Conservation (phyloP, 192 early-diverging fungal genomes). For the Entomortierella parvispora region DNA sequence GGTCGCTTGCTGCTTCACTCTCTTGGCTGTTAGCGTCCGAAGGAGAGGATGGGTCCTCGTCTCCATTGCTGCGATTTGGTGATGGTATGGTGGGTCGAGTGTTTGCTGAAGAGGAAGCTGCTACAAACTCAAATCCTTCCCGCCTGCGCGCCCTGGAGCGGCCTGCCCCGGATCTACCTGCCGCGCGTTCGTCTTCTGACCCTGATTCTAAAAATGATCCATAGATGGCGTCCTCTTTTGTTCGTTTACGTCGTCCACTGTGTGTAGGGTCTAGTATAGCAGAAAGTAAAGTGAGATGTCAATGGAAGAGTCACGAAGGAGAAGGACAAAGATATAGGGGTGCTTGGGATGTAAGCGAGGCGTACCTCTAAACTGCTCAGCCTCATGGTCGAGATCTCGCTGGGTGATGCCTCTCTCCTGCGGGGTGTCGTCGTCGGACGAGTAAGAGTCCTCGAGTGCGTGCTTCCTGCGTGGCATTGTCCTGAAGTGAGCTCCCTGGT, state of each 20-base stretch:
- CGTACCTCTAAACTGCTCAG: constrained; percentile 59
- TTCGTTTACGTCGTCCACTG: constrained; percentile 56
- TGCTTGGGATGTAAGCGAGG: too few species aligned
- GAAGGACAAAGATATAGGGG: constrained; percentile 1
- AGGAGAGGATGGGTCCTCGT: not conserved
- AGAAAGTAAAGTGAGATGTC: too few species aligned
- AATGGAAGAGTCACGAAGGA: not conserved
- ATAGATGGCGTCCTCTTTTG: constrained; percentile 70
- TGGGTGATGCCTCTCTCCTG: constrained; percentile 25
- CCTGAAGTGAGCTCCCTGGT: too few species aligned
- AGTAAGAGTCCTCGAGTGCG: constrained; percentile 27
- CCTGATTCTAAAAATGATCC: constrained; percentile 61
- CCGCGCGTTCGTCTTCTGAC: constrained; percentile 29
- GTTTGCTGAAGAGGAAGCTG: constrained; percentile 17
- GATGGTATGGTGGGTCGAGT: not conserved
- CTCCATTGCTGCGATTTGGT: not conserved
- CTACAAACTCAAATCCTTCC: constrained; percentile 29
- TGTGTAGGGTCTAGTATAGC: constrained; percentile 31
- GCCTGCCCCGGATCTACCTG: not conserved
- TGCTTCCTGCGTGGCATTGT: constrained; percentile 35
- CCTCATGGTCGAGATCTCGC: constrained; percentile 66
- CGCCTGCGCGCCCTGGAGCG: constrained; percentile 21
- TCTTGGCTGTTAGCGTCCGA: not conserved
- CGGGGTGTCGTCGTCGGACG: constrained; percentile 39
- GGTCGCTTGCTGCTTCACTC: not conserved